Evolutionary conservation across 306 rosid genomes (phyloP).

Genomic region (Cucurbita moschata): DNA sequence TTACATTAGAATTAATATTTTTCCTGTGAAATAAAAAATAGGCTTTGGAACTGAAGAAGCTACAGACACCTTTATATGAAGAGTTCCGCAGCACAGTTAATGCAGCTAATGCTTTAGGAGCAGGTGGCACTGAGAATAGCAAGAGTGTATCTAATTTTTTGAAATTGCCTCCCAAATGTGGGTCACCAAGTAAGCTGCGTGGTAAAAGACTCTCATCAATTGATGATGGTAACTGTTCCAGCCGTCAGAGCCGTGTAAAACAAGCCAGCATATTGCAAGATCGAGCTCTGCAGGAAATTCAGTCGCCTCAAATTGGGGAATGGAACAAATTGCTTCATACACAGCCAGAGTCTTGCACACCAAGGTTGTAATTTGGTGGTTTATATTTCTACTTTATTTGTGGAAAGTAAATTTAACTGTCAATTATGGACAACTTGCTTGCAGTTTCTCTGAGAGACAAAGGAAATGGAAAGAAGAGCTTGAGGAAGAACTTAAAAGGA

Average conservation of each 20-base stretch:
- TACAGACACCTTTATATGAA: constrained; percentile 77
- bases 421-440: constrained; percentile 2
- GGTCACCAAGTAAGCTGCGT: constrained; percentile 38
- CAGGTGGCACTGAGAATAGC: constrained; percentile 20
- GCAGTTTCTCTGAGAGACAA: constrained; percentile 66
- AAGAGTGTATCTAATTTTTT: constrained; percentile 28
- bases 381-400: not conserved
- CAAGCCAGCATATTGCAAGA: constrained; percentile 21
- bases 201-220: constrained; percentile 49
- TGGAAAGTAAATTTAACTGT: not conserved
- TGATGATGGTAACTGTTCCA: constrained; percentile 20
- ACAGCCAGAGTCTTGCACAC: constrained; percentile 30
- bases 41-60: constrained; percentile 77
- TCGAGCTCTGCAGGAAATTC: constrained; percentile 73
- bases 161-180: constrained; percentile 42
- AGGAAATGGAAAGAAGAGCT: constrained; percentile 91
- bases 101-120: constrained; percentile 29
- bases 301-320: constrained; percentile 47
- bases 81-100: constrained; percentile 52
- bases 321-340: constrained; percentile 33
- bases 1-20: not conserved
- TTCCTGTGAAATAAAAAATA: constrained; percentile 15
- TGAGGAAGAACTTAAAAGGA: constrained; percentile 58
- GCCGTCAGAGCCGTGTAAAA: constrained; percentile 31
- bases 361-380: constrained; percentile 26